Evolutionary conservation across 1,284 basidiomycete species (phyloP), one percentile per base, ranked within the genome.

Genomic region (Pyrrhoderma noxium): DNA sequence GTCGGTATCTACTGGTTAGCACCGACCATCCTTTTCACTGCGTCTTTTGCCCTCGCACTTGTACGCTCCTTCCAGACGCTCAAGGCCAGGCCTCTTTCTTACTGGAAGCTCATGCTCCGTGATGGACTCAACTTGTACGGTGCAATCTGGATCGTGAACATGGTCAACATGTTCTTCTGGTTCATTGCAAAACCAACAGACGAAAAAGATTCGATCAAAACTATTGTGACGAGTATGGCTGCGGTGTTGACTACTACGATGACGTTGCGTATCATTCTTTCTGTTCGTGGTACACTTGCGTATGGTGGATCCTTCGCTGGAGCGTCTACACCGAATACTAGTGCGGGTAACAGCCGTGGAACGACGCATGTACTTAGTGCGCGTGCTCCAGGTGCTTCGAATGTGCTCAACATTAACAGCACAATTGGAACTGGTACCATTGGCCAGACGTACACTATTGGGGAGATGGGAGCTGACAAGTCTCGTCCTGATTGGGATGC

Each of bases 41-140:
- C 68, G 38, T 81, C 83, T 16, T 79, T 87, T 60, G 68, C 59
- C 31, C 74, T 89, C 37, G 85, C 86, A 1, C 60, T 88, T 47
- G 63, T 61, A 34, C 81, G 85, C 49, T 87, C 85, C 22, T 56
- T 84, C 57, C 63, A 70, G 53, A 85, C 84, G 2, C 76, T 84
- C 56, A 58, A 74, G 44, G 58, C 70, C 31, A 86, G 83, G 61
- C 75, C 69, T 1, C 65, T 87, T 53, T 74, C 71, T 47, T 70
- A 73, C 40, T 89, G 87, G 87, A 87, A 88, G 61, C 73, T 89
- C 58, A 89, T 89, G 85, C 83, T 89, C 56, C 84, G 87, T 55
- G 87, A 90, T 63, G 85, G 85, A 8, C 78, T 90, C 57, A 89
- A 89, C 68, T 77, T 89, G 52, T 89, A 89, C 61, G 83, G 75